phyloP scores from a whole-genome alignment of 768 basidiomycete genomes.

The Boletus rubescentipes region DNA sequence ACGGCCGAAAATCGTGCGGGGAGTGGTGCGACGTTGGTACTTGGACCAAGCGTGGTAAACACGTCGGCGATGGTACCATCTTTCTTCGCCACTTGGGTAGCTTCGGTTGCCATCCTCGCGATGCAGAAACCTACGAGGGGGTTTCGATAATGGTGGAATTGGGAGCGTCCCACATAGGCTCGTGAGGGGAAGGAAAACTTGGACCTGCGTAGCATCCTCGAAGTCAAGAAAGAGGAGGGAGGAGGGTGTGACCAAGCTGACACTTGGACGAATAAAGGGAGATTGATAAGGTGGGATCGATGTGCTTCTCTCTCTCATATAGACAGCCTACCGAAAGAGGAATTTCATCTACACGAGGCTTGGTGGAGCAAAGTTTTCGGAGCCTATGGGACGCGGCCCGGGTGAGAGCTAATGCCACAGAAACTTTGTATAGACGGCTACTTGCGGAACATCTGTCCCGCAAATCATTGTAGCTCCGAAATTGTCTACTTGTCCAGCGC shows the following conservation, averaged over 20 bases:
- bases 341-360: too few relatives aligned
- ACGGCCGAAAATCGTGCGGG: slow-evolving; percentile 58
- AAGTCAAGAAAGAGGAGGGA: neutral
- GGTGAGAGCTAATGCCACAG: too few relatives aligned
- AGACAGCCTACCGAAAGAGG: too few relatives aligned
- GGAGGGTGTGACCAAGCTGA: too few relatives aligned
- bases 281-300: neutral
- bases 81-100: slow-evolving; percentile 14
- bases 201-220: neutral
- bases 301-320: too few relatives aligned
- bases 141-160: neutral
- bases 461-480: too few relatives aligned
- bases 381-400: too few relatives aligned
- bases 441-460: too few relatives aligned
- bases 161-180: neutral
- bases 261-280: neutral
- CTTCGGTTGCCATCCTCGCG: slow-evolving; percentile 13
- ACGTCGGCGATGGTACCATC: slow-evolving; percentile 46
- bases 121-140: neutral
- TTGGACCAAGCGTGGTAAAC: slow-evolving; percentile 44
- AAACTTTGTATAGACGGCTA: too few relatives aligned
- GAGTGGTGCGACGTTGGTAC: slow-evolving; percentile 38
- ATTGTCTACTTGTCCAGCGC: too few relatives aligned
- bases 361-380: too few relatives aligned
- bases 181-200: neutral